Evolutionary conservation across 441 rosid genomes (phyloP), one percentile per base, ranked within the genome.

Genomic region (Dalechampia spathulata): DNA sequence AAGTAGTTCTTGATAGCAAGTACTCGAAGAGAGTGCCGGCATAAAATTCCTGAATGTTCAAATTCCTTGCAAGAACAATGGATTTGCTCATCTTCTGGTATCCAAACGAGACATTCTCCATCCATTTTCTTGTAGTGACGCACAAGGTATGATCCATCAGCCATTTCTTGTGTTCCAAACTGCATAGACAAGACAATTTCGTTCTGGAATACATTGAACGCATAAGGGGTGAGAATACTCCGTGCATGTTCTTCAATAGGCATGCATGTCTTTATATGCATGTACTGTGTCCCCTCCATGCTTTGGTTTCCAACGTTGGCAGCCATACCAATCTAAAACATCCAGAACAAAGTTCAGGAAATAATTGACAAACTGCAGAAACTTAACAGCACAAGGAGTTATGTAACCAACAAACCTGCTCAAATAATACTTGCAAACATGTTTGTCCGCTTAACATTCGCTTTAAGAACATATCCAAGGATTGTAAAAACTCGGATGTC

Each of bases 41-140:
- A 87, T 46, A 91, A 57, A 51, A 84, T 75, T 62, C 95, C 95
- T 0, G 96, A 79, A 58, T 75, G 85, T 66, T 86, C 90, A 64
- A 91, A 87, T 71, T 83, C 96, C 82, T 91, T 87, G 65, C 96
- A 91, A 0, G 98, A 83, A 70, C 98, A 91, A 53, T 81, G 88
- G 45, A 91, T 75, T 57, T 86, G 90, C 61, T 86, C 96, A 20
- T 81, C 87, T 60, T 83, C 87, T 16, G 83, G 74, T 30, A 78
- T 77, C 87, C 93, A 84, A 48, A 80, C 93, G 65, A 78, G 73
- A 64, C 72, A 74, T 49, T 88, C 91, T 1, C 78, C 75, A 40
- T 92, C 98, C 85, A 88, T 71, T 78, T 86, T 86, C 79, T 92
- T 84, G 58, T 65, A 85, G 62, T 92, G 94, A 25, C 58, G 78